Evolutionary conservation across 495 filamentous ascomycete genomes (phyloP).

Genomic region (Durotheca rogersii): DNA sequence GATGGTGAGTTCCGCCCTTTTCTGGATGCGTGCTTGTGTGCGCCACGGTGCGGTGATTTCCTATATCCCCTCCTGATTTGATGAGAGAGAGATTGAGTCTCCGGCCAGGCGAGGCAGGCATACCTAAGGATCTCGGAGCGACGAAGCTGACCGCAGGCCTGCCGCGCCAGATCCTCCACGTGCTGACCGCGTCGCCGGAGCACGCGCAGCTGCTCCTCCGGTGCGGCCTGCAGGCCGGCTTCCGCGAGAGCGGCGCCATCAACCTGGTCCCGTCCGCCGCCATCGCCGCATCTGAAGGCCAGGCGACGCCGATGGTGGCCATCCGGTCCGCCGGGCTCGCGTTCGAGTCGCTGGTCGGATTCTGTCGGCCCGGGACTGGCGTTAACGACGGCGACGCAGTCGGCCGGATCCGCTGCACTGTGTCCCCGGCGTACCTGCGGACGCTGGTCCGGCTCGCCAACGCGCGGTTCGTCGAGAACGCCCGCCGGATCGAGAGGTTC

Average conservation of each 20-base stretch:
- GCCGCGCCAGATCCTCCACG: conserved; percentile 74
- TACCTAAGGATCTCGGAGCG: too few relatives aligned
- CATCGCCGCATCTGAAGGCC: conserved; percentile 12
- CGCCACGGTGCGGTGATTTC: conserved; percentile 10
- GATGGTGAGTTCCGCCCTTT: conserved; percentile 61
- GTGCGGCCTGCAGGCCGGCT: conserved; percentile 76
- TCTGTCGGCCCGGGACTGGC: conserved; percentile 36
- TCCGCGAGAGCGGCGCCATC: conserved; percentile 82
- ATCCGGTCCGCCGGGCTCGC: conserved; percentile 76
- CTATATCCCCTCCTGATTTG: background rate
- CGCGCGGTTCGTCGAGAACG: conserved; percentile 73
- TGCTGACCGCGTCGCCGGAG: conserved; percentile 69
- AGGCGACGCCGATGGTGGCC: conserved; percentile 69
- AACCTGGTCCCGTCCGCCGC: conserved; percentile 46
- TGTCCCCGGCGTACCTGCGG: conserved; percentile 59
- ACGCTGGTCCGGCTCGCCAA: conserved; percentile 69
- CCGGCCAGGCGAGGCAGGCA: too few relatives aligned
- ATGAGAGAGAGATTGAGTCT: too few relatives aligned
- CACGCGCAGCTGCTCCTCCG: conserved; percentile 71
- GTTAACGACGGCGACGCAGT: background rate
- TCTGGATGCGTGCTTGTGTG: conserved; percentile 5
- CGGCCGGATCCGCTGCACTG: conserved; percentile 41
- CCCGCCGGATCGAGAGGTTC: conserved; percentile 66
- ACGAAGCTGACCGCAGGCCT: conserved; percentile 12
- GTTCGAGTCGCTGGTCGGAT: conserved; percentile 76